Conservation (phyloP, 257 asterid species). For the Verbena officinalis region DNA sequence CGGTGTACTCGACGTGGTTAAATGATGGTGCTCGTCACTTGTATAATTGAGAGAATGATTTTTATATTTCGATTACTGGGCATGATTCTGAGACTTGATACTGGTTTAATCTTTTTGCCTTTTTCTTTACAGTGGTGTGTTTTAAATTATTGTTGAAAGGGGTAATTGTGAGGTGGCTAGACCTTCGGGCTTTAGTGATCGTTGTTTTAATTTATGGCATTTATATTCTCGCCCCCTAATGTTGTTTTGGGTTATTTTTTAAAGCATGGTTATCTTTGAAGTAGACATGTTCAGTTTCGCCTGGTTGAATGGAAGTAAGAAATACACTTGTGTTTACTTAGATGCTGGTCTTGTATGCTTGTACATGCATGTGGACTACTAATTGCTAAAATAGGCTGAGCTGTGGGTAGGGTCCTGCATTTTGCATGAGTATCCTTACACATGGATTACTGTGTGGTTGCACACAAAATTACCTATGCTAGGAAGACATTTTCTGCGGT, state of each 20-base stretch:
- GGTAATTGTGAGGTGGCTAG: slow-evolving; percentile 25
- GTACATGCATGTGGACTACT: slow-evolving; percentile 7
- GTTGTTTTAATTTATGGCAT: neutral
- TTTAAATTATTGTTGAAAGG: slow-evolving; percentile 5
- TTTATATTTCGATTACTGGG: neutral
- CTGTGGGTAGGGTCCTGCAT: neutral
- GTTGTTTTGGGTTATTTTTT: neutral
- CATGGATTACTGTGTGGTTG: neutral
- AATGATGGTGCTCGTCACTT: slow-evolving; percentile 5
- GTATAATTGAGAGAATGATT: neutral
- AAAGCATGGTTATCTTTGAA: neutral
- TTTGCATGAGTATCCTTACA: slow-evolving; percentile 12
- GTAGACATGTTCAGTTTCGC: neutral
- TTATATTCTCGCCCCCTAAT: neutral
- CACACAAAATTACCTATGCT: neutral
- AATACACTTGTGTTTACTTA: slow-evolving; percentile 19
- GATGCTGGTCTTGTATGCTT: neutral
- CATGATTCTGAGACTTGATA: neutral
- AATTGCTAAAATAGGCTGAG: neutral
- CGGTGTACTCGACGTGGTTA: slow-evolving; percentile 2
- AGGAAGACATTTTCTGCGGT: neutral
- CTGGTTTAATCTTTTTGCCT: neutral
- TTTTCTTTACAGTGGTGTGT: neutral
- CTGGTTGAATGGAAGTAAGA: neutral
- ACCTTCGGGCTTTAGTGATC: no score